Conservation (phyloP, 495 filamentous ascomycete genomes). For the Penicillium manginii region DNA sequence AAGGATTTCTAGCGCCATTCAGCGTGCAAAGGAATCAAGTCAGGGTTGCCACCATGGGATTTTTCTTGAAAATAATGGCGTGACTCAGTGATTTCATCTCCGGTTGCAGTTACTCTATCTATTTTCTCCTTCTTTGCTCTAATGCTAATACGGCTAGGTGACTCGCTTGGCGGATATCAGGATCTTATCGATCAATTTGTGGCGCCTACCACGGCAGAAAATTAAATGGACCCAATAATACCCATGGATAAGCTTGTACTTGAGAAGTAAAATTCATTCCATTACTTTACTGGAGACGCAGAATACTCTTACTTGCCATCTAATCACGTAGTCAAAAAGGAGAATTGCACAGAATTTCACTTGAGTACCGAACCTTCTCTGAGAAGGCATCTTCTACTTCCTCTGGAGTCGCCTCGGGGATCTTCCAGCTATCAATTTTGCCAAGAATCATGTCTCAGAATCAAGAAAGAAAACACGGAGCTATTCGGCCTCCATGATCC, state of each 20-base stretch:
- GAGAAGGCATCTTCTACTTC: too few species aligned
- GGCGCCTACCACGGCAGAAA: background rate
- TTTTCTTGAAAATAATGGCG: background rate
- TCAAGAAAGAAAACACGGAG: background rate
- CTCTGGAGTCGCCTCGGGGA: background rate
- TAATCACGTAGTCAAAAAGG: too few species aligned
- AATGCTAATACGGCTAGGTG: background rate
- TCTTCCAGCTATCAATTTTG: background rate
- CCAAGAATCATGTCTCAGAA: constrained; percentile 1
- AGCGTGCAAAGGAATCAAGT: background rate
- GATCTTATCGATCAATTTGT: background rate
- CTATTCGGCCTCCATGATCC: background rate
- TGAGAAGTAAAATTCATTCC: too few species aligned
- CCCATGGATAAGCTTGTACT: background rate
- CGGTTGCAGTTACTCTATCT: background rate
- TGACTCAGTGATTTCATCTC: background rate
- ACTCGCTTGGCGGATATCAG: background rate
- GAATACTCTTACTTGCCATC: too few species aligned
- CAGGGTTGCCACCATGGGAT: background rate
- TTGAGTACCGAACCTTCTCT: too few species aligned
- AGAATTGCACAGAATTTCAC: too few species aligned
- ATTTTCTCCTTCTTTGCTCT: background rate
- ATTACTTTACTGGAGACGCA: too few species aligned
- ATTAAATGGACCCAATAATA: background rate
- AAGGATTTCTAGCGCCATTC: background rate